These are phyloP conservation scores for Fusarium sp. DNA, from an alignment of 2,329 filamentous ascomycete species.

Conservation along the genomic window DNA sequence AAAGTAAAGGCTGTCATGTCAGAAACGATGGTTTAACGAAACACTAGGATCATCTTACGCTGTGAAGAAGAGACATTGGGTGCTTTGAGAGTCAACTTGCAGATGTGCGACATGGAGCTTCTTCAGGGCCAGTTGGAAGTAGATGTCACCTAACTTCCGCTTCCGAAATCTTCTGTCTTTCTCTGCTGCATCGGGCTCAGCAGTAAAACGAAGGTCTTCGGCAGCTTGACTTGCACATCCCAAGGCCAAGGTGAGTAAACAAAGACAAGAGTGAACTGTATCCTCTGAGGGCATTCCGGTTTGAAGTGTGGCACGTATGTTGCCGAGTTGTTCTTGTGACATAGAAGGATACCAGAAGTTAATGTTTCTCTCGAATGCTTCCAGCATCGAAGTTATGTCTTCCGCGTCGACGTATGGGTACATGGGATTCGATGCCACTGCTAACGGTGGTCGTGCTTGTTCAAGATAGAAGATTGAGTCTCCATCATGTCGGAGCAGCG, in stretches of 20 bases:
- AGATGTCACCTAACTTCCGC: slow-evolving; percentile 51
- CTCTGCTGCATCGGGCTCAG: slow-evolving; percentile 37
- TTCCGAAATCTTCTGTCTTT: slow-evolving; percentile 43
- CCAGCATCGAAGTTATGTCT: slow-evolving; percentile 53
- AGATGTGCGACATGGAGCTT: slow-evolving; percentile 56
- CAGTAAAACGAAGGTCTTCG: slow-evolving; percentile 37
- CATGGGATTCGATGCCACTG: slow-evolving; percentile 46
- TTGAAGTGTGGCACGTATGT: slow-evolving; percentile 45
- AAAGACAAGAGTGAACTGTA: slow-evolving; percentile 51
- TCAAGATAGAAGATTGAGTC: slow-evolving; percentile 58
- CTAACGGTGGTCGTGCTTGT: slow-evolving; percentile 49
- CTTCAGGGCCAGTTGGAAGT: slow-evolving; percentile 57
- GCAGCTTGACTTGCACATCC: slow-evolving; percentile 56
- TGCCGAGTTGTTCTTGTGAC: slow-evolving; percentile 49
- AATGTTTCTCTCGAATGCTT: slow-evolving; percentile 55
- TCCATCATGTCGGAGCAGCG: slow-evolving; percentile 52
- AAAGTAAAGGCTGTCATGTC: slow-evolving; percentile 51
- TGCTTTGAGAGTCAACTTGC: slow-evolving; percentile 55
- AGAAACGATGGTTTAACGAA: fast-evolving
- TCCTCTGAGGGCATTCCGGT: slow-evolving; percentile 49
- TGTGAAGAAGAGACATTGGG: slow-evolving; percentile 60
- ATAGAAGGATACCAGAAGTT: slow-evolving; percentile 64
- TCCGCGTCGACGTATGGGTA: slow-evolving; percentile 53
- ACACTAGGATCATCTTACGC: slow-evolving; percentile 46
- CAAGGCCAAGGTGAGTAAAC: slow-evolving; percentile 56